Evolutionary conservation across 202 grass and related monocot species (phyloP), one percentile per base, ranked within the genome.

Genomic region (Musa balbisiana): DNA sequence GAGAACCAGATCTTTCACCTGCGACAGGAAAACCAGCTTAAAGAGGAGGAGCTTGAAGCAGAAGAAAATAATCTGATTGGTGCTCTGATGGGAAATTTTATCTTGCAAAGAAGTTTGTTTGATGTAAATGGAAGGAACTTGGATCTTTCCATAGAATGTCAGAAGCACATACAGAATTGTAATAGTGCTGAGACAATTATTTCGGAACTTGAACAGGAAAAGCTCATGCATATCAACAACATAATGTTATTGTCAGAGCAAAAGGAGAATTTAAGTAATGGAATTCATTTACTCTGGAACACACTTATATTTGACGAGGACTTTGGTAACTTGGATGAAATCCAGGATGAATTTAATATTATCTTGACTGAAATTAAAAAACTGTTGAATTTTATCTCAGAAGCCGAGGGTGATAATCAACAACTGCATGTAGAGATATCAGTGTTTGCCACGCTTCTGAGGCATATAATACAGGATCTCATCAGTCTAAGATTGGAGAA

Each of bases 161-260:
- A 80, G 25, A 87, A 85, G 73, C 75, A 87, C 77, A 64, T 79
- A 51, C 75, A 76, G 59, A 77, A 78, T 76, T 90, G 83, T 86
- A 82, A 69, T 69, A 56, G 73, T 3, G 63, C 83, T 33, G 76
- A 87, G 51, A 73, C 75, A 72, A 85, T 95, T 81, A 76, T 92
- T 85, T 95, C 85, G 62, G 64, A 84, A 43, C 75, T 99, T 51
- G 80, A 94, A 76, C 78, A 94, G 80, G 80, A 99, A 78, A 80
- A 82, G 62, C 67, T 72, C 83, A 64, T 78, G 49, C 78, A 85
- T 0, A 64, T 81, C 65, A 73, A 56, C 25, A 89, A 94, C 79
- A 87, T 73, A 73, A 82, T 76, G 79, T 51, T 59, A 53, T 73
- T 99, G 74, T 75, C 78, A 78, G 77, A 62, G 51, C 87, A 84